Evolutionary conservation across 1,284 basidiomycete genomes (phyloP), one percentile per base, ranked within the genome.

Genomic region (Laetiporus sulphureus): DNA sequence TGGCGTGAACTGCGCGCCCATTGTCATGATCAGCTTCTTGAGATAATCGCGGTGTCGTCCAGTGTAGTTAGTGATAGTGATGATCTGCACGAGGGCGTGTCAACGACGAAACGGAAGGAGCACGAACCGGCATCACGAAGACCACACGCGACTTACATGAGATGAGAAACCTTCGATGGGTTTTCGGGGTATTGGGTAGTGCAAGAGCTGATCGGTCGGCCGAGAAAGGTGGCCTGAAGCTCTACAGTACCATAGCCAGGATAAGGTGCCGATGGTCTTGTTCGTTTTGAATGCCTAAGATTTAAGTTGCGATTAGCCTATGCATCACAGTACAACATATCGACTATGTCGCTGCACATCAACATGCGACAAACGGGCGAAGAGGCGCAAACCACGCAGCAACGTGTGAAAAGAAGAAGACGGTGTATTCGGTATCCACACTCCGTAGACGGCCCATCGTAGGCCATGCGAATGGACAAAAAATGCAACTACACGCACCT

Each of bases 61-160:
- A 0, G 86, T 87, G 58, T 93, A 94, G 59, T 92, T 93, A 0
- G 91, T 90, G 1, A 94, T 71, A 0, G 91, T 90, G 45, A 94
- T 81, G 46, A 76, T 68, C 80, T 90, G 18, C 6, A n/a, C 18
- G 16, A 16, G 4, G 5, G 8, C 15, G 24, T 12, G 40, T 22
- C 44, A 22, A 19, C 18, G 18, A 8, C 5, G 6, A 24, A 20
- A 12, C 6, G 2, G 20, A 19, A 13, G 11, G 34, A 38, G 3
- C n/a, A 23, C 5, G n/a, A 16, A 13, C 7, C 11, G 19, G 2
- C 13, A 2, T 7, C 5, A 0, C 11, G n/a, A 16, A 16, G 19
- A 21, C 18, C 19, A 22, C 18, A 27, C 29, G 3, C 11, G 1
- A 51, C 68, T 36, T 37, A 72, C 70, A 45, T 69, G 62, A 1